Evolutionary conservation across 352 stramenopile species (phyloP).

Genomic region (Blastocystis sp.): DNA sequence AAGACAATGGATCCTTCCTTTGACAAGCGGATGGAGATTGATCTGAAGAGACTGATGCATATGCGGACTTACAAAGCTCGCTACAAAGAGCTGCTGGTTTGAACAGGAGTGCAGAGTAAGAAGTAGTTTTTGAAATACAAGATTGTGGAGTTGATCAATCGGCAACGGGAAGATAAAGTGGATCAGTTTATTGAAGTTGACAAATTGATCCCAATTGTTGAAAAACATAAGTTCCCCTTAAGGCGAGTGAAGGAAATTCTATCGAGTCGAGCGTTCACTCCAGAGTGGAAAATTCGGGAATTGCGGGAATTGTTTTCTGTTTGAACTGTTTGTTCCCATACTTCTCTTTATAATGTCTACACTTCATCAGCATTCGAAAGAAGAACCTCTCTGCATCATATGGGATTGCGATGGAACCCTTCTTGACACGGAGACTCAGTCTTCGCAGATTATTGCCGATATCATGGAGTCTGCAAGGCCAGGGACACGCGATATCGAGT

Average conservation of each 20-base stretch:
- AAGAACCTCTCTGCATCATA: conserved; percentile 24
- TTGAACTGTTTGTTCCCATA: conserved; percentile 22
- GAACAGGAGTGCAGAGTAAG: background rate
- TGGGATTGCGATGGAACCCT: conserved; percentile 59
- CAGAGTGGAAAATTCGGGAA: conserved; percentile 47
- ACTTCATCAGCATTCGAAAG: background rate
- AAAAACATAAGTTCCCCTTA: conserved; percentile 7
- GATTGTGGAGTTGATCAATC: conserved; percentile 53
- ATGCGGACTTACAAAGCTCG: conserved; percentile 12
- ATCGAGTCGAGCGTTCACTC: conserved; percentile 1
- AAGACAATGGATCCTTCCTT: background rate
- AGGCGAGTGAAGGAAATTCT: conserved; percentile 12
- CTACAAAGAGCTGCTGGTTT: conserved; percentile 28
- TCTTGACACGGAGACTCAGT: conserved; percentile 36
- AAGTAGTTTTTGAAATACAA: conserved; percentile 49
- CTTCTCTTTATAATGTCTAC: background rate
- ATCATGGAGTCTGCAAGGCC: conserved; percentile 53
- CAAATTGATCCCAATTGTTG: conserved; percentile 18
- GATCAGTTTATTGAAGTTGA: conserved; percentile 36
- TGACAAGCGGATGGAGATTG: background rate
- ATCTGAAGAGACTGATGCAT: background rate
- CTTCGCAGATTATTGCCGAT: conserved; percentile 13
- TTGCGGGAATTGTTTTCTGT: conserved; percentile 19
- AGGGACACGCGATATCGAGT: conserved; percentile 4
- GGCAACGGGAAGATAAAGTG: background rate